Base-by-base conservation (phyloP, 1,284 basidiomycete genomes). In the Apiotrichum gamsii region DNA sequence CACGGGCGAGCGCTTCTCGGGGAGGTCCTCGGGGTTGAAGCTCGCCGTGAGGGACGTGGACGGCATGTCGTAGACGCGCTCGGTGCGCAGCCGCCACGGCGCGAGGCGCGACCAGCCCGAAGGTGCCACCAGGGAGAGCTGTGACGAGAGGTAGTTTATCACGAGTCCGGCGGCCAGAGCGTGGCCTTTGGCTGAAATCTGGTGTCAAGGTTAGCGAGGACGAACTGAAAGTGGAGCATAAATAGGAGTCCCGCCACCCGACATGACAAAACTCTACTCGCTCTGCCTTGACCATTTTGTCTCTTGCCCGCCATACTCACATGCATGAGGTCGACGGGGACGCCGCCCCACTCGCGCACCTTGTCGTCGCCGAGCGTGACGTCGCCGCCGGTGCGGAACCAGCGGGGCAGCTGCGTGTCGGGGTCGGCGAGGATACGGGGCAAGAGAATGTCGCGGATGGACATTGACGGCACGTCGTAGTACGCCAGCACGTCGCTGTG, bases 311-410 rank as follows among this genome's bases (percentile, higher is more conserved):
- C 3, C n/a, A 8, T 11, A 65, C 69, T 62, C 45, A 69, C 67
- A 43, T 70, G 68, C 64, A 72, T 66, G 28, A 72, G 49, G 41
- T 72, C 69, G 9, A 72, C 69, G 13, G 61, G 46, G 8, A 59
- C 46, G 2, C 65, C 65, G 2, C 67, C 64, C 61, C 60, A 64
- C 39, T 61, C 53, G 37, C 59, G 49, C 13, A 68, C 67, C 49
- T 72, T 72, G 15, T 57, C 52, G 48, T 72, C 69, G 10, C 59
- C 59, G 33, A 61, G 37, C 3, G 48, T 39, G 0, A 67, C 56
- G 32, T 60, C 62, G 0, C 55, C 54, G 6, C 64, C 66, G 0
- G 67, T 69, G 19, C 69, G 52, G 53, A 71, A 71, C 69, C 69
- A 71, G 25, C 58, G 58, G 11, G 65, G 62, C 37, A 65, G 56